phyloP scores from a whole-genome alignment of 1,284 basidiomycete genomes.

The Naganishia liquefaciens region DNA sequence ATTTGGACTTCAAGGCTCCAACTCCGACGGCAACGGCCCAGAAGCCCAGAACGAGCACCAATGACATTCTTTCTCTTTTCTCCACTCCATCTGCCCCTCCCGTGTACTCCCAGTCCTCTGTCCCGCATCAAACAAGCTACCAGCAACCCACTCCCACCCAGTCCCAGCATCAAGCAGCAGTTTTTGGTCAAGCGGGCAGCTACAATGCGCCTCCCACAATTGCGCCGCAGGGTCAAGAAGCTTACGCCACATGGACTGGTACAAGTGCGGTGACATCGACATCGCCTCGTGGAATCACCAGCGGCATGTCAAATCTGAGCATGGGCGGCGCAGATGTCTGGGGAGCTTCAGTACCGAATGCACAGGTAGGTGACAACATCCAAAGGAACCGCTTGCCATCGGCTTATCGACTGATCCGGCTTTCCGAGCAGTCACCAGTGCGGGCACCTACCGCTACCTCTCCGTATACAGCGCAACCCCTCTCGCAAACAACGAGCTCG shows the following conservation, averaged over 20 bases:
- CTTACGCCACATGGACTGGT: conserved; percentile 25
- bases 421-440: not conserved
- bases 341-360: conserved; percentile 13
- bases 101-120: conserved; percentile 29
- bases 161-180: conserved; percentile 12
- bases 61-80: conserved; percentile 56
- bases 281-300: not conserved
- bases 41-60: conserved; percentile 40
- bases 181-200: conserved; percentile 2
- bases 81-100: conserved; percentile 40
- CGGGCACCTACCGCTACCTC: not conserved
- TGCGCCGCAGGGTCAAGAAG: conserved; percentile 12
- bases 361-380: not conserved
- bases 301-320: conserved; percentile 30
- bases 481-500: not conserved
- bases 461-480: not conserved
- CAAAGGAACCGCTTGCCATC: too few species aligned
- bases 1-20: conserved; percentile 54
- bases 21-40: conserved; percentile 38
- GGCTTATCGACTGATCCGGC: too few species aligned
- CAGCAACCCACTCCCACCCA: conserved; percentile 8
- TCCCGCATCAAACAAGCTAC: not conserved
- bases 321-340: conserved; percentile 32
- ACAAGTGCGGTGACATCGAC: conserved; percentile 14
- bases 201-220: conserved; percentile 23